Percentiles rank a stretch among this genome's conserved stretches.
These are phyloP conservation scores for Globisporangium polare DNA, from an alignment of 352 stramenopile genomes.

Conservation along the genomic window DNA sequence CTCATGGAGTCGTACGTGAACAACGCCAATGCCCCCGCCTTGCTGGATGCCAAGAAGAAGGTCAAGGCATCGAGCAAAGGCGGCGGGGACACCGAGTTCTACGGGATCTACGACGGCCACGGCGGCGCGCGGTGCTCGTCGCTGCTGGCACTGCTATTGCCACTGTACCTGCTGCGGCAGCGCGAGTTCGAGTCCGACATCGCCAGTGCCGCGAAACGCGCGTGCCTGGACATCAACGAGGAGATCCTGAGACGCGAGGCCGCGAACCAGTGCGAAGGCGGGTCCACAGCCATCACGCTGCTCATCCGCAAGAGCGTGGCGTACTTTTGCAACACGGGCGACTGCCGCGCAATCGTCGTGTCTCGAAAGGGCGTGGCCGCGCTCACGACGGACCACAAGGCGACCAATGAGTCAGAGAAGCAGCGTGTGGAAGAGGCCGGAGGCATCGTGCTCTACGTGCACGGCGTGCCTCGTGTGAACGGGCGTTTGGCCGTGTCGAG, in stretches of 20 bases:
- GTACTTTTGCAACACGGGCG: conserved; percentile 72
- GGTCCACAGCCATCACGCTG: conserved; percentile 57
- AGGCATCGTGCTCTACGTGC: conserved; percentile 71
- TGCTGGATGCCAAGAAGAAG: conserved; percentile 35
- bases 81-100: conserved; percentile 50
- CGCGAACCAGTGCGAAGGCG: conserved; percentile 44
- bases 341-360: conserved; percentile 70
- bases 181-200: conserved; percentile 44
- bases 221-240: conserved; percentile 59
- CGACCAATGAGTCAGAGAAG: conserved; percentile 59
- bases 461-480: conserved; percentile 70
- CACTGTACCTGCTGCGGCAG: conserved; percentile 61
- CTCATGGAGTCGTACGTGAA: conserved; percentile 50
- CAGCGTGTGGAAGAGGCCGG: conserved; percentile 62
- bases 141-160: conserved; percentile 59
- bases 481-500: conserved; percentile 59
- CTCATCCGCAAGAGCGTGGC: conserved; percentile 44
- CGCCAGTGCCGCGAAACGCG: conserved; percentile 29
- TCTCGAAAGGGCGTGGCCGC: conserved; percentile 31
- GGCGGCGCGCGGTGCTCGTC: conserved; percentile 56
- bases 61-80: conserved; percentile 22
- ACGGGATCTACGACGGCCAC: conserved; percentile 76
- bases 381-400: conserved; percentile 78
- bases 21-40: conserved; percentile 27
- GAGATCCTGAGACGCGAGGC: conserved; percentile 60